Evolutionary conservation across 73 alveolate species (phyloP), one percentile per base, ranked within the genome.

Genomic region (Paramecium biaurelia): DNA sequence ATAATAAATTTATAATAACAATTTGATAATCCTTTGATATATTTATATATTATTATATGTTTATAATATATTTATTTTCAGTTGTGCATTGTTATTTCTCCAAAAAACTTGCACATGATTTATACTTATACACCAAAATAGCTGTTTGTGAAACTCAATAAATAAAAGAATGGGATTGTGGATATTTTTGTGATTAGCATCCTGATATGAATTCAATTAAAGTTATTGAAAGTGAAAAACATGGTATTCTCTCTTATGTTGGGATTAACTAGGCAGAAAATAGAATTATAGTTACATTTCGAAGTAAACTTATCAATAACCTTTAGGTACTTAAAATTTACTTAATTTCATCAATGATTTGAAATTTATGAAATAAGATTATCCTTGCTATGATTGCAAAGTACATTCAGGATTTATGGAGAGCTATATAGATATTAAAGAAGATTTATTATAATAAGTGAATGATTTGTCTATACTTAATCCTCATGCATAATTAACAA

Each of bases 111-210:
- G 87, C 87, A 3, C 87, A 74, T 34, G 87, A 74, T 74, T 20
- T 74, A 32, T 74, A 74, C 21, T 21, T 74, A 38, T 74, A 74
- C n/a, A 32, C 68, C 0, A 35, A 74, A 35, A 43, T 35, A 10
- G 26, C 87, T 14, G 57, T 35, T 35, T 74, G 87, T 38, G 59
- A 74, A 0, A 74, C 58, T 35, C 14, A 23, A 70, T 70, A 26
- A 70, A 70, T 70, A 74, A 43, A 74, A 34, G 47, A 74, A 35
- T 74, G 87, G 87, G 35, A 74, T 74, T 74, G 87, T 74, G 68
- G 87, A 74, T 74, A 35, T 35, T 74, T 74, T 74, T 74, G 67
- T 38, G 59, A 74, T 11, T 37, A 74, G 10, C 68, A 74, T 35
- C 87, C 67, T 15, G 38, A 74, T 74, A 15, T 38, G 15, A 9